phyloP scores from a whole-genome alignment of 2,329 filamentous ascomycete species.

The Monosporascus cannonballus region DNA sequence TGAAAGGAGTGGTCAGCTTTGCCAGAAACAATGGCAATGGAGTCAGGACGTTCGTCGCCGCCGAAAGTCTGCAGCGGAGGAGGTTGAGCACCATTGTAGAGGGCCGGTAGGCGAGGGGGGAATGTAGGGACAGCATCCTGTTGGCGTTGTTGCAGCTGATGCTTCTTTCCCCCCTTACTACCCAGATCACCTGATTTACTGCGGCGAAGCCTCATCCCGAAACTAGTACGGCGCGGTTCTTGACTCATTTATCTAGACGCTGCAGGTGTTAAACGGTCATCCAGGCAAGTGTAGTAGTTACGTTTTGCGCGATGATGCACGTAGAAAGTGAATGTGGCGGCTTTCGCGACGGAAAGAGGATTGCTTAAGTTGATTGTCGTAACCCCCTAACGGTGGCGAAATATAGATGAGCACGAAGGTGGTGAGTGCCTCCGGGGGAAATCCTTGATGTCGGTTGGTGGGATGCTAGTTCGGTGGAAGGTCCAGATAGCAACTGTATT shows the following conservation, averaged over 20 bases:
- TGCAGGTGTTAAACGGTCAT: background rate
- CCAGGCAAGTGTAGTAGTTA: background rate
- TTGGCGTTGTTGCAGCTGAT: constrained; percentile 45
- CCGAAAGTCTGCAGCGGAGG: constrained; percentile 28
- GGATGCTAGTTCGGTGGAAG: background rate
- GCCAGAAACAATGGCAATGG: constrained; percentile 26
- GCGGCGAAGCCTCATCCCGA: constrained; percentile 47
- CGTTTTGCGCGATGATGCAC: background rate
- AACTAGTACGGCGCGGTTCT: constrained; percentile 38
- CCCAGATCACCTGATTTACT: constrained; percentile 48
- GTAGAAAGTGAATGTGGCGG: background rate
- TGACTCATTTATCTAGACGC: constrained; percentile 25
- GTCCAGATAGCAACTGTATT: background rate
- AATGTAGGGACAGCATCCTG: constrained; percentile 48
- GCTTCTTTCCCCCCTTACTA: constrained; percentile 42
- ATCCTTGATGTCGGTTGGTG: background rate
- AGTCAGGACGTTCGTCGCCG: constrained; percentile 27
- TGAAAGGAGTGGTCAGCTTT: constrained; percentile 27
- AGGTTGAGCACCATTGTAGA: constrained; percentile 33
- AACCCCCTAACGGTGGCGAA: background rate
- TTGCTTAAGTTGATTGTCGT: too few species aligned
- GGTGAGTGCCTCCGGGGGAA: background rate
- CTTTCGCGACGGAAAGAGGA: too few species aligned
- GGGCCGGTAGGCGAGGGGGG: constrained; percentile 51
- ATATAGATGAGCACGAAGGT: background rate